Base-by-base conservation (phyloP, 2,329 filamentous ascomycete species). In the Verticillium longisporum region DNA sequence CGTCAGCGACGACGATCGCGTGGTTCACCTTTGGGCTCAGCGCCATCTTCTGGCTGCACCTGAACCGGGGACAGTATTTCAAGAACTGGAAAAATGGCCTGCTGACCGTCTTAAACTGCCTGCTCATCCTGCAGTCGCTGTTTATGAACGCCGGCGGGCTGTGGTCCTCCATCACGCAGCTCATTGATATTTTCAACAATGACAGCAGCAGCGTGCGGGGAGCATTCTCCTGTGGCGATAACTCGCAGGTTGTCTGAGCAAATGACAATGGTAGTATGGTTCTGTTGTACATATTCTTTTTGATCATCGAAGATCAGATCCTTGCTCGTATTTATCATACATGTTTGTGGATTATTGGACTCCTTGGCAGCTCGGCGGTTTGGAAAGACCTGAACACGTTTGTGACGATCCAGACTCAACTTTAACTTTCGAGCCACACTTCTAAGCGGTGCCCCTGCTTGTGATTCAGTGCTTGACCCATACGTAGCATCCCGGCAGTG, bases 11-110 rank as follows among this genome's bases (percentile, higher is more conserved):
- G 37, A 71, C 71, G 62, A 70, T 74, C 56, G 71, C 72, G 0
- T 74, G 73, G 73, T 56, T 56, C 55, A 74, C 73, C 32, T 75
- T 74, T 66, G 72, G 73, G 58, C 67, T 74, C 66, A 70, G 68
- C 58, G 71, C 67, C 61, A 65, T 74, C 54, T 72, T 73, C 61
- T 74, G 72, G 73, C 69, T 74, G 66, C 70, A 72, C 65, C 68
- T 72, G 61, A 73, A 75, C 69, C 72, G 70, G 73, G 66, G 69
- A 56, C 61, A 67, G 56, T 67, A 69, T 56, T 71, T 72, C 57
- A 66, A 57, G 57, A 66, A 59, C 60, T 67, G 65, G 68, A 67
- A 62, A 57, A 73, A 72, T 62, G 73, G 69, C 15, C 38, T 61
- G 11, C 62, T 72, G 56, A 66, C 67, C 57, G 64, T 65, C 34